Evolutionary conservation across 495 filamentous ascomycete species (phyloP).

Genomic region (Neurospora hispaniola): DNA sequence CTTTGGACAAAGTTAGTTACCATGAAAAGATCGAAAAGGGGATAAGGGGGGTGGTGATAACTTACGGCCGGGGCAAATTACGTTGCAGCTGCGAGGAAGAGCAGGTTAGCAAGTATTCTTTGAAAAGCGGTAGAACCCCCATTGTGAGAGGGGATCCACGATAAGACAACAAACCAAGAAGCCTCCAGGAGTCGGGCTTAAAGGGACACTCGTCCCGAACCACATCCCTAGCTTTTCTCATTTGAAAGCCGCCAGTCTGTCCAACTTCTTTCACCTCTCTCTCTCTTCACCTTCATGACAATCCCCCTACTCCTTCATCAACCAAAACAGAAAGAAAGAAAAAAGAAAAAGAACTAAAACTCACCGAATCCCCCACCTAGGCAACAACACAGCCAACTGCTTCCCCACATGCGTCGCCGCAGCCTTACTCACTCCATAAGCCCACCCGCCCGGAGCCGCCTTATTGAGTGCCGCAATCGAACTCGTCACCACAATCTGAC

Average conservation of each 20-base stretch:
- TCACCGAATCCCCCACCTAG: constrained; percentile 47
- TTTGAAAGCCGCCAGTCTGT: neutral
- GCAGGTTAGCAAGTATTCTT: neutral
- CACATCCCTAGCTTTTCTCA: neutral
- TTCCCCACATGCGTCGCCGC: constrained; percentile 55
- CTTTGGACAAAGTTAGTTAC: constrained; percentile 15
- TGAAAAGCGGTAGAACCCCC: no score
- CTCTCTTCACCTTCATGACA: neutral
- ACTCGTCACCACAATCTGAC: constrained; percentile 54
- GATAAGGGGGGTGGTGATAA: constrained; percentile 2
- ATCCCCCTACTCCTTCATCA: constrained; percentile 24
- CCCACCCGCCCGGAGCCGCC: constrained; percentile 42
- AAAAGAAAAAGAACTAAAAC: constrained; percentile 2
- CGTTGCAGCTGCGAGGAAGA: constrained; percentile 37
- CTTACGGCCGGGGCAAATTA: constrained; percentile 57
- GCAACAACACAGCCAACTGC: constrained; percentile 42
- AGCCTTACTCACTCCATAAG: constrained; percentile 54
- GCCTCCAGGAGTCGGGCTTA: no score
- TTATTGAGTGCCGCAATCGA: constrained; percentile 53
- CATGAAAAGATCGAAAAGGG: neutral
- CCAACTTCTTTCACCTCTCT: neutral
- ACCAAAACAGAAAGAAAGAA: no score
- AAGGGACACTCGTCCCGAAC: no score
- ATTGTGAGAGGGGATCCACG: no score
- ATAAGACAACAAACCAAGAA: no score